Evolutionary conservation across 169 alveolate genomes (phyloP), one percentile per base, ranked within the genome.

Genomic region (Plasmodium yoelii): DNA sequence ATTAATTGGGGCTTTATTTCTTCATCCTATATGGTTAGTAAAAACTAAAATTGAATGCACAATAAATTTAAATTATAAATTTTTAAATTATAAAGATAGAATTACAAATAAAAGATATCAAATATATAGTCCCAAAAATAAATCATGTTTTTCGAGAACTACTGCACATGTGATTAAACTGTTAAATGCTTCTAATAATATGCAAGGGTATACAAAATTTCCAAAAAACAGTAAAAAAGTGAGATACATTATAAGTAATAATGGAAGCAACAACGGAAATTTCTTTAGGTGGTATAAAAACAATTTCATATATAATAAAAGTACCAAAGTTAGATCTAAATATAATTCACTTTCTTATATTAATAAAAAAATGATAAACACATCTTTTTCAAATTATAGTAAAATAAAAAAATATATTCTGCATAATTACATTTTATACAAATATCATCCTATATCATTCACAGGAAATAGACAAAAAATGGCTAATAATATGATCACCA

Each of bases 31-130:
- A 22, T 82, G 90, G 90, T 65, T 82, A 18, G 19, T 82, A 19
- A 82, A 82, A 19, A 82, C 90, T 19, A 82, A 82, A 57, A 82
- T 82, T 55, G 90, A 82, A 70, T 53, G 90, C 71, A 82, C 90
- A 56, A 82, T 82, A 67, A 82, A 82, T 65, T 82, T 82, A 67
- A 82, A 82, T 71, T 61, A 82, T 28, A 82, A 82, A 56, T 65
- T 51, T 82, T 53, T 82, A 82, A 82, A 82, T 47, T 82, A 82
- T 60, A 82, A 82, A 56, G 68, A 55, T n/a, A 82, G 82, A 67
- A 65, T 82, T 56, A 44, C 74, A 60, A 53, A 72, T 61, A 82
- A 67, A 56, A 70, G 68, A 19, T 82, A 82, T 60, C 51, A 65
- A 44, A 53, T 34, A n/a, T 82, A 67, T 82, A 51, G 22, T n/a